Evolutionary conservation across 148 eudicot genomes (phyloP), one percentile per base, ranked within the genome.

Genomic region (Agrostemma githago): DNA sequence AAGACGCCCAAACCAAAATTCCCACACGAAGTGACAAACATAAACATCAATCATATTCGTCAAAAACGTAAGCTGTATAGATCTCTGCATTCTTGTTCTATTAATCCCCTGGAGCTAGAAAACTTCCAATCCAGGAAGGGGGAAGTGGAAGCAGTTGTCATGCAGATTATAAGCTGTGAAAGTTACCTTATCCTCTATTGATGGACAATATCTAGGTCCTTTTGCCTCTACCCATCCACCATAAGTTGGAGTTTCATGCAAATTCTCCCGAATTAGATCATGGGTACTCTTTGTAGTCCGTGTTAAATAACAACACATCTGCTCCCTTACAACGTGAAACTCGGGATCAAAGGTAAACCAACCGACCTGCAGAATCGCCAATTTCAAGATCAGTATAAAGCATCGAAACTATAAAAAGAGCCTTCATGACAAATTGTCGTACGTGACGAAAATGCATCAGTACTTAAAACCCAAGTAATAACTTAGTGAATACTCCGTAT

Each of bases 171-270:
- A 64, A 54, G 11, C 12, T 34, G 37, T 16, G 44, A 69, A 66
- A 59, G 34, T 6, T 82, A 96, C 99, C 94, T 96, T 96, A 77
- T 96, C 99, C 88, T 96, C 99, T 83, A 96, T 96, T 40, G 97
- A 96, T 56, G 99, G 99, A 82, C 99, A 96, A 85, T 96, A 96
- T 82, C 99, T 87, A 81, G 99, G 99, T 54, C 99, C 99, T 87
- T 90, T 96, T 42, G 99, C 91, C 78, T 96, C 99, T 69, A 92
- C 97, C 99, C 99, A 96, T 58, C 99, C 99, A 80, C 99, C 99
- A 84, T 96, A 96, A 75, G 97, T 96, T 16, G 97, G 99, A 82
- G 99, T 96, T 80, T 96, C 99, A 71, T 92, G 96, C 91, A 96
- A 83, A 82, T 96, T 96, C 8, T 89, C 99, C 85, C 83, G 85